phyloP scores from a whole-genome alignment of 75 land plant species.

The Selaginella tamariscina region DNA sequence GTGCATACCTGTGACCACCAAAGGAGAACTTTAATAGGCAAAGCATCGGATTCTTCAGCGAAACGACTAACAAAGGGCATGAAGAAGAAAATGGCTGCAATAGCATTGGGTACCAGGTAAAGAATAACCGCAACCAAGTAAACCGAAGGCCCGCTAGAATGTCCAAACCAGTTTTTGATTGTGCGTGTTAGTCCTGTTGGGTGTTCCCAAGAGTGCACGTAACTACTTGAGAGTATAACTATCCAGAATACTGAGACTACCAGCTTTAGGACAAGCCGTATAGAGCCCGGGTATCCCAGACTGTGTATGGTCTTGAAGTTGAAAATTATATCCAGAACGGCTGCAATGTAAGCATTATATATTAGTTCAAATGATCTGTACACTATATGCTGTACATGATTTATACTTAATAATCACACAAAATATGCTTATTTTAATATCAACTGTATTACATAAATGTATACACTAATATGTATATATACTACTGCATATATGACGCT shows the following conservation, averaged over 20 bases:
- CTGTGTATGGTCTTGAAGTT: not conserved
- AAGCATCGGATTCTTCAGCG: slow-evolving; percentile 90
- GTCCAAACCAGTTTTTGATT: slow-evolving; percentile 6
- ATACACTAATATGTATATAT: too few species aligned
- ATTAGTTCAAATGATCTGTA: too few species aligned
- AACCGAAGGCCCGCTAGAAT: slow-evolving; percentile 33
- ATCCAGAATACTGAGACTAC: not conserved
- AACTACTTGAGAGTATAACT: slow-evolving; percentile 3
- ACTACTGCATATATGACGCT: too few species aligned
- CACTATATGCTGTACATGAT: too few species aligned
- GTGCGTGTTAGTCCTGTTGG: slow-evolving; percentile 11
- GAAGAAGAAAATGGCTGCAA: slow-evolving; percentile 52
- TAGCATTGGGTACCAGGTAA: slow-evolving; percentile 46
- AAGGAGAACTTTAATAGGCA: slow-evolving; percentile 57
- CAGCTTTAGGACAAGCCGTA: not conserved
- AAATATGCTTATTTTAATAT: too few species aligned
- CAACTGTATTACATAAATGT: too few species aligned
- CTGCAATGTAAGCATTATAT: too few species aligned
- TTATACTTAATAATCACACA: too few species aligned
- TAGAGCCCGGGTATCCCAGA: not conserved
- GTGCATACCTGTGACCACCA: slow-evolving; percentile 96
- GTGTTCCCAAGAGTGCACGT: not conserved
- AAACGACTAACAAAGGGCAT: slow-evolving; percentile 80
- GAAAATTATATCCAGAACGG: not conserved
- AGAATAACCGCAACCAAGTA: slow-evolving; percentile 57